Evolutionary conservation across 768 basidiomycete species (phyloP).

Genomic region (Leccinum olivaceopallidum): DNA sequence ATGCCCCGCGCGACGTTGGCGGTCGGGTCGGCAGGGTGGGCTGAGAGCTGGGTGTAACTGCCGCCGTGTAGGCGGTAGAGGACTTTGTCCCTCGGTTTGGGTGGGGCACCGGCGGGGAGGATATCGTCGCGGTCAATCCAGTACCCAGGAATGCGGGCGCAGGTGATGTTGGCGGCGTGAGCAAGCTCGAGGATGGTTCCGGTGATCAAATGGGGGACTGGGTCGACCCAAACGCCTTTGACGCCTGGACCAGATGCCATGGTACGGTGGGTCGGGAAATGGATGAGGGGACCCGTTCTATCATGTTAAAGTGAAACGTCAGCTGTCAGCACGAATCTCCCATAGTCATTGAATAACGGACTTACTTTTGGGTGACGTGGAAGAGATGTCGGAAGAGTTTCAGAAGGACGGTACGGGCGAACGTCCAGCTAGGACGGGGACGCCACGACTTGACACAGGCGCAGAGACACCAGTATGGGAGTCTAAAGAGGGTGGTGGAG

Average conservation of each 20-base stretch:
- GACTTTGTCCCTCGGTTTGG: conserved; percentile 34
- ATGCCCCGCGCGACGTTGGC: conserved; percentile 25
- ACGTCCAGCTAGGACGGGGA: conserved; percentile 24
- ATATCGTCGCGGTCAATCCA: conserved; percentile 32
- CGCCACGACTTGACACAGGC: conserved; percentile 24
- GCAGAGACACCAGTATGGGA: conserved; percentile 27
- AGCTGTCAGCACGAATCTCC: background rate
- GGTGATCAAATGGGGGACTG: conserved; percentile 33
- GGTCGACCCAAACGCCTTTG: conserved; percentile 37
- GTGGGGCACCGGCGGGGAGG: conserved; percentile 18
- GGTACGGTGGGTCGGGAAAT: conserved; percentile 22
- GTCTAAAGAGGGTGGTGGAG: conserved; percentile 21
- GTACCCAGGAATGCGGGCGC: conserved; percentile 36
- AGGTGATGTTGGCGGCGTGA: conserved; percentile 26
- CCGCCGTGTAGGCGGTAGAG: conserved; percentile 37
- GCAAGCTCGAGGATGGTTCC: conserved; percentile 33
- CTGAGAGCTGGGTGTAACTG: conserved; percentile 27
- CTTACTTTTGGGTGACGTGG: conserved; percentile 23
- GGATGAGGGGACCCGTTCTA: conserved; percentile 22
- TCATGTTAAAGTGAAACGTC: background rate
- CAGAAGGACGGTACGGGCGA: conserved; percentile 24
- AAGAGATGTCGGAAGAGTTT: conserved; percentile 21
- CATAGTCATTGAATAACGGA: background rate
- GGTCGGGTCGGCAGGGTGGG: conserved; percentile 28
- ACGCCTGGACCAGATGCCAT: conserved; percentile 23